Evolutionary conservation across 768 basidiomycete species (phyloP), one percentile per base, ranked within the genome.

Genomic region (Mycena epipterygia): DNA sequence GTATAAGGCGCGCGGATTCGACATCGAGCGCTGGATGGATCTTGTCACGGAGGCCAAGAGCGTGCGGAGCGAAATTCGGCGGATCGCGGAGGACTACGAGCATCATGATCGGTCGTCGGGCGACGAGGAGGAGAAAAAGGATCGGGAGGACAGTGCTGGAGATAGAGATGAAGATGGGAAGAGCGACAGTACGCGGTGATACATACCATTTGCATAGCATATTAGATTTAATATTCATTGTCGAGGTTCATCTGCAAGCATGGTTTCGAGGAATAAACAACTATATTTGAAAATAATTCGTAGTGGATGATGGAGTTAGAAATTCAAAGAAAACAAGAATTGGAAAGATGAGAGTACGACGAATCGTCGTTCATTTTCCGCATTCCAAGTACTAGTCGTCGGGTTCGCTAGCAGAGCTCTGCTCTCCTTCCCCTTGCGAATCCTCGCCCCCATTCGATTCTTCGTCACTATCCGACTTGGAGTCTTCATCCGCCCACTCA

Each of bases 31-130:
- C 21, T 92, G 89, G 89, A 76, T 82, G 52, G 91, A 91, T 37
- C 79, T 89, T 33, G 78, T 87, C 7, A 77, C 79, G 13, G 90
- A 91, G 75, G 83, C 80, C 30, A 89, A 84, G 76, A 75, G 79
- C 7, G 75, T 92, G 39, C 80, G 84, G 41, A 80, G 79, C 57
- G 89, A 92, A 72, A 90, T 91, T 64, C 78, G 81, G 32, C 81
- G 84, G 59, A 90, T 92, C 67, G 87, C 89, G 30, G 84, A 87
- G 72, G 91, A 92, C 77, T 91, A 92, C 66, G 89, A 90, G 71
- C 78, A 80, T 19, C 78, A 79, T 41, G 27, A 55, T 3, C 21
- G 9, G n/a, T 42, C 59, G 39, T 44, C 49, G 23, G 58, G 42
- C 1, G 58, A 37, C 33, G 55, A 66, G 42, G 80, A 81, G 41